phyloP scores from a whole-genome alignment of 495 filamentous ascomycete genomes.

The Astrothelium subdiscretum region DNA sequence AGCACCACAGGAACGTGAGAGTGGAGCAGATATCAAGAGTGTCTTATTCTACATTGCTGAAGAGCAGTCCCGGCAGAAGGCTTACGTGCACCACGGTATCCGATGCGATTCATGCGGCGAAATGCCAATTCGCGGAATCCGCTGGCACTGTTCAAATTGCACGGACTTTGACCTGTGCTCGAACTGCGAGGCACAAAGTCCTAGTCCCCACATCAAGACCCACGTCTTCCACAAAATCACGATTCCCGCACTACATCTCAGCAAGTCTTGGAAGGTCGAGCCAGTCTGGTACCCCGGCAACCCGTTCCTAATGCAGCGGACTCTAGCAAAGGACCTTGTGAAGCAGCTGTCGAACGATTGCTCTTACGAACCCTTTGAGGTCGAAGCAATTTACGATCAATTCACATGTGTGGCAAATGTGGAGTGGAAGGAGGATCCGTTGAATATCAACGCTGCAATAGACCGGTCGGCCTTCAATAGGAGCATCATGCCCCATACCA shows the following conservation, averaged over 20 bases:
- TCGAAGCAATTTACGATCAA: slow-evolving; percentile 92
- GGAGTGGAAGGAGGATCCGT: slow-evolving; percentile 74
- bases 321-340: slow-evolving; percentile 50
- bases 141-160: slow-evolving; percentile 22
- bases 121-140: slow-evolving; percentile 76
- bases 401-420: slow-evolving; percentile 84
- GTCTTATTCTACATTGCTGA: slow-evolving; percentile 39
- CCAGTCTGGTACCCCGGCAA: slow-evolving; percentile 87
- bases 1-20: slow-evolving; percentile 24
- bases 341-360: slow-evolving; percentile 58
- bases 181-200: slow-evolving; percentile 66
- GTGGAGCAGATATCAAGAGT: slow-evolving; percentile 16
- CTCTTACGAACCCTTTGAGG: slow-evolving; percentile 65
- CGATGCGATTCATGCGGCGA: slow-evolving; percentile 78
- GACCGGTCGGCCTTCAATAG: slow-evolving; percentile 83
- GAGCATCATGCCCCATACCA: slow-evolving; percentile 72
- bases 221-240: slow-evolving; percentile 93
- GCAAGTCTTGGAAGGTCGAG: slow-evolving; percentile 55
- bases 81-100: slow-evolving; percentile 89
- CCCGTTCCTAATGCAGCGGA: slow-evolving; percentile 52
- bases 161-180: slow-evolving; percentile 75
- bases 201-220: slow-evolving; percentile 58
- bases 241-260: slow-evolving; percentile 58
- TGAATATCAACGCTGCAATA: slow-evolving; percentile 67
- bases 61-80: slow-evolving; percentile 66